Evolutionary conservation across 139 green algal genomes (phyloP).

Genomic region (Diplosphaera chodatii): DNA sequence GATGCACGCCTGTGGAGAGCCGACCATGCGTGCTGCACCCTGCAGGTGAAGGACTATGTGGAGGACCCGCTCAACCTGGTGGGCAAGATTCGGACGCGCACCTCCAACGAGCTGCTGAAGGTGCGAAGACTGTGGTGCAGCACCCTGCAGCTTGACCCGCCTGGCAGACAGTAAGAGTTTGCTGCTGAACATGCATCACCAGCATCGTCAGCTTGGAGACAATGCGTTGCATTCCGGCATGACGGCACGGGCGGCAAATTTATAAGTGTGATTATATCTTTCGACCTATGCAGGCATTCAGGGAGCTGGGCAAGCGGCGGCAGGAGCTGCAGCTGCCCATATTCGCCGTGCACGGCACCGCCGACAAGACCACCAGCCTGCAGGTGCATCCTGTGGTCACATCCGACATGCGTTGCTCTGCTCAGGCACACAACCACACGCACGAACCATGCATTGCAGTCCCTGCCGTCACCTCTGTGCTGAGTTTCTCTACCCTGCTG

Average conservation of each 20-base stretch:
- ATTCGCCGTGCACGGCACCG: slow-evolving; percentile 35
- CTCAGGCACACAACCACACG: neutral
- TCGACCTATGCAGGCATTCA: slow-evolving; percentile 15
- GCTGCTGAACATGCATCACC: no score
- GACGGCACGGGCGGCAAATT: no score
- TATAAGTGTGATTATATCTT: no score
- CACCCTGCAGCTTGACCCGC: neutral
- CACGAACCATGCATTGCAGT: no score
- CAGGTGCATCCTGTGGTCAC: slow-evolving; percentile 2
- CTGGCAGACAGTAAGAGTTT: no score
- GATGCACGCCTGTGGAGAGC: no score
- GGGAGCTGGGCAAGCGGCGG: slow-evolving; percentile 8
- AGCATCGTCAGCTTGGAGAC: no score
- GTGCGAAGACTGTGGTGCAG: no score
- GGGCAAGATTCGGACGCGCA: slow-evolving; percentile 35
- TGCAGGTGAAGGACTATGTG: slow-evolving; percentile 20
- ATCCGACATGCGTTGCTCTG: neutral
- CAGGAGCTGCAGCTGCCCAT: slow-evolving; percentile 32
- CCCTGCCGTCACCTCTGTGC: no score
- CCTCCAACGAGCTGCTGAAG: slow-evolving; percentile 53
- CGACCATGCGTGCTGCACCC: no score
- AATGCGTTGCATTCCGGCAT: no score
- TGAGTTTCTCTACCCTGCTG: neutral
- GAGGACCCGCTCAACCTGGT: slow-evolving; percentile 39
- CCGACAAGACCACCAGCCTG: slow-evolving; percentile 25